Base-by-base conservation (phyloP, 495 filamentous ascomycete species). In the Entonaema liquescens region DNA sequence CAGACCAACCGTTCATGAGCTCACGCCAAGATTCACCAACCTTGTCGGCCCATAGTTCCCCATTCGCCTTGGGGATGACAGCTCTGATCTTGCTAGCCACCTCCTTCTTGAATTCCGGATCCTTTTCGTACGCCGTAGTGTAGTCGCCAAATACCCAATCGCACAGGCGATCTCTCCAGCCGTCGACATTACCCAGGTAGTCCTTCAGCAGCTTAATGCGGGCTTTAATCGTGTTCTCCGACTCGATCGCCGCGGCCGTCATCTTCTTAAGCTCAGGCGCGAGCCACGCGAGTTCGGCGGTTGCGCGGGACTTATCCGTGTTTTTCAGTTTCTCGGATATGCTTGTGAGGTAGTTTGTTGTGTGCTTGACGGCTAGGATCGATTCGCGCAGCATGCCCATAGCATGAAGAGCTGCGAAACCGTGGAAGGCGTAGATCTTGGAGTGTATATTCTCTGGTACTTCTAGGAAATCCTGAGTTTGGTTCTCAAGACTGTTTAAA, bases 311-410 rank as follows among this genome's bases (percentile, higher is more conserved):
- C 13, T 81, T 77, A 47, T 84, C 82, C n/a, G 71, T 67, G 11
- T 75, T 78, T 23, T 78, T 74, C 40, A 78, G 75, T 23, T 73
- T 76, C 28, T 85, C 83, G 52, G 79, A 70, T 26, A 71, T 65
- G 23, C 70, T 59, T 0, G 72, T 52, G 0, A 81, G 68, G 29
- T 80, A 83, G 9, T 75, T 75, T 2, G 71, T 73, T 13, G 71
- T 73, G 47, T 81, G 65, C 31, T 77, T 80, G 13, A 76, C 58
- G 1, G 73, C 81, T 3, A 80, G n/a, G 5, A 80, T 74, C 0
- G 81, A 71, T n/a, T 80, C 80, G 29, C 77, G 80, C 2, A 80
- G 38, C 66, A 76, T 71, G 26, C 81, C 62, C 70, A 84, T 78
- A 70, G 71, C 74, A 73, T 78, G 76, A 28, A 72, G 15, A 21